Percentiles rank a stretch among this genome's conserved stretches.
Conservation (phyloP, 257 asterid genomes). For the Phtheirospermum japonicum region DNA sequence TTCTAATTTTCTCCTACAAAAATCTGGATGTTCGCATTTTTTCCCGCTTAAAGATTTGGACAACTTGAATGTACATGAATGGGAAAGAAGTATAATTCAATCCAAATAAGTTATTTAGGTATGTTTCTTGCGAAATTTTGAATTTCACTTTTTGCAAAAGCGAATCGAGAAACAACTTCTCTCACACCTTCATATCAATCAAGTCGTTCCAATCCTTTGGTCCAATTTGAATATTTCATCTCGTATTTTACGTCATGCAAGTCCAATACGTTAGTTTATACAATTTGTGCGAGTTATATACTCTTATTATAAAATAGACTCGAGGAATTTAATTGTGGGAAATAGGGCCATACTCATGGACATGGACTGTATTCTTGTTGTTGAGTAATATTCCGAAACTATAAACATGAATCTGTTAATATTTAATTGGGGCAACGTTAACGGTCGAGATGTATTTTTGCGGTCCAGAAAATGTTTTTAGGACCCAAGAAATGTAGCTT, state of each 20-base stretch:
- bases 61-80: constrained; percentile 44
- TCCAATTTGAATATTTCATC: background rate
- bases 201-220: background rate
- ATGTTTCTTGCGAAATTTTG: background rate
- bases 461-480: too few species aligned
- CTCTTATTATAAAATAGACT: too few species aligned
- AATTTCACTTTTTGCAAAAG: background rate
- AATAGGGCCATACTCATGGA: too few species aligned
- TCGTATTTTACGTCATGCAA: background rate
- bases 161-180: background rate
- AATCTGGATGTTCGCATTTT: constrained; percentile 36
- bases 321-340: too few species aligned
- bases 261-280: too few species aligned
- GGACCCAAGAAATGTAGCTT: too few species aligned
- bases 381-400: too few species aligned
- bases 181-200: background rate
- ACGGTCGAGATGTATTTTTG: too few species aligned
- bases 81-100: constrained; percentile 54
- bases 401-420: too few species aligned
- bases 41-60: constrained; percentile 41
- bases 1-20: constrained; percentile 45
- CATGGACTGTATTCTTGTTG: too few species aligned
- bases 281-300: too few species aligned
- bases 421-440: too few species aligned
- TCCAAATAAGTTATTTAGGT: constrained; percentile 27